Evolutionary conservation across 1,284 basidiomycete genomes (phyloP), one percentile per base, ranked within the genome.

Genomic region (Caloboletus inedulis): DNA sequence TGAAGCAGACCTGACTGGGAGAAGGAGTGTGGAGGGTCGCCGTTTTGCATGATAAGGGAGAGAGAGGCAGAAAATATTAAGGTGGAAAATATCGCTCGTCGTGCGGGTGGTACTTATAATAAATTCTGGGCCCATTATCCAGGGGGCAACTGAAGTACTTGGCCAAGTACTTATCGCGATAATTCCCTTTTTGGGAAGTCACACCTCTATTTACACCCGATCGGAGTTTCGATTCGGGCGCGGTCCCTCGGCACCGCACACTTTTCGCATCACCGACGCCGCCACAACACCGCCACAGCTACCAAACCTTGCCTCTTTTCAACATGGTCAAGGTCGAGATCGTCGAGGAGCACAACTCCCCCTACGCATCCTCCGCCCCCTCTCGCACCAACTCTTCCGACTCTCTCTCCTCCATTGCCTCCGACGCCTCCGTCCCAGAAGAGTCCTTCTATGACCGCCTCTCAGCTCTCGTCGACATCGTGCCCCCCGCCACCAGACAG

Each of bases 381-480:
- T 88, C 86, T 4, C 78, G 81, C 61, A 80, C 84, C 0, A 79
- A 77, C 50, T 89, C 87, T 14, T 77, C 84, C 19, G 79, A 77
- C 54, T 91, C 88, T 18, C 77, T 91, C 56, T 84, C 84, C n/a
- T 90, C 88, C 54, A 71, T 88, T 53, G 80, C 81, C 39, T 88
- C 87, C 9, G 85, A 88, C 35, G 65, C 73, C 42, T 82, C 84
- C 56, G 74, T 37, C 12, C 54, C 70, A 47, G 81, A 88, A 61
- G 96, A 99, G 75, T 83, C 94, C n/a, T 61, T 98, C 61, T 79
- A 85, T 63, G 93, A 98, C 74, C 91, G 96, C 55, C 64, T 99
- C 65, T 79, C 82, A 53, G 96, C 96, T 21, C 85, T 99, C 66
- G 88, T 89, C 61, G 96, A 99, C 78, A 98, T 99, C 66, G 85